Evolutionary conservation across 2,329 filamentous ascomycete genomes (phyloP), one percentile per base, ranked within the genome.

Genomic region (Botryotinia narcissicola): DNA sequence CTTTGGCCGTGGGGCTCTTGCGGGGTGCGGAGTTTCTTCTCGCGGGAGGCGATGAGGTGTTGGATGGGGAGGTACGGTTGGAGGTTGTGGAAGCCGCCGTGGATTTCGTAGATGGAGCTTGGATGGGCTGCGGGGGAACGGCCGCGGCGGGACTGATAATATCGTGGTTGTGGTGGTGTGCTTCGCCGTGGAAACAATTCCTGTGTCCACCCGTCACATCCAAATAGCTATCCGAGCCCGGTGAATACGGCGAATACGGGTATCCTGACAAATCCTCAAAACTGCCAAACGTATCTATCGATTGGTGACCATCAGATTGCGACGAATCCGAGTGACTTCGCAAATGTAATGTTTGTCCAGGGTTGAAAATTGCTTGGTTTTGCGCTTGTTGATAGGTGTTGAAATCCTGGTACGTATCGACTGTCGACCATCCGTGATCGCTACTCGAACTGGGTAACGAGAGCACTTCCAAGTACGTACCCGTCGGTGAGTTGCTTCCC

Each of bases 291-390:
- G 86, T 78, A 57, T 81, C 80, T 32, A 81, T 77, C 40, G 92
- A 81, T 80, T 91, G 85, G 82, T 89, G 82, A 78, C 90, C 89
- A 48, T 95, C 92, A 1, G 92, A 91, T 77, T 91, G 89, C 1
- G 93, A 96, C 3, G 94, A 96, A 79, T 97, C 93, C 6, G 95
- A 97, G 79, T 92, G 91, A 72, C 92, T 95, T 78, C 95, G 90
- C 80, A 97, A 88, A 84, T 98, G 95, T 70, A 98, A 85, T 1
- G 94, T 97, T 84, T 97, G 93, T 75, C 92, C 90, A 2, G 95
- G 95, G 83, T 98, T 97, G 86, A 97, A 97, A 80, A 97, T 95
- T 22, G 85, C 84, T 74, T 86, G 82, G 75, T 85, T 88, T 70
- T 88, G 87, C 72, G 91, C 86, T 63, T 87, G 86, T 78, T 87